Evolutionary conservation across 2,329 filamentous ascomycete species (phyloP).

Genomic region (Teratosphaeria epicoccoides): DNA sequence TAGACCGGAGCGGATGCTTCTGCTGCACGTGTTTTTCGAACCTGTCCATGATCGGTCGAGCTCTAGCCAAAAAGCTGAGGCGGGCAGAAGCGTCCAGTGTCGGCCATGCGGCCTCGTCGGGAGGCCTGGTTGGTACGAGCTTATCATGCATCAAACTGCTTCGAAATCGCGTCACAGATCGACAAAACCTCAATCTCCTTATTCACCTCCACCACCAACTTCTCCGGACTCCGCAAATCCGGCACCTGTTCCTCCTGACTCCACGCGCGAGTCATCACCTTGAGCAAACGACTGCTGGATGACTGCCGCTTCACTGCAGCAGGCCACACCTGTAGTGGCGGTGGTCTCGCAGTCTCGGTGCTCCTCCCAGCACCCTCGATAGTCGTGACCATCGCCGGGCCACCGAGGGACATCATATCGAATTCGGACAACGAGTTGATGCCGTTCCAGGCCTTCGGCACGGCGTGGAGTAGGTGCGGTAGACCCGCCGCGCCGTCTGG

Average conservation of each 20-base stretch:
- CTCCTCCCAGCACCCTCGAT: neutral
- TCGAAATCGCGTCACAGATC: neutral
- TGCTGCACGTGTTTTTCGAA: too few relatives aligned
- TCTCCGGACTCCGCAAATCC: neutral
- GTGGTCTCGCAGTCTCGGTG: neutral
- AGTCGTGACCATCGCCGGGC: neutral
- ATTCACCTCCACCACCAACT: neutral
- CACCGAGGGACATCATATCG: neutral
- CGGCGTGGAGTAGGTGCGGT: neutral
- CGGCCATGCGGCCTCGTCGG: too few relatives aligned
- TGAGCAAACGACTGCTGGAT: neutral
- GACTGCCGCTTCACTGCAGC: neutral
- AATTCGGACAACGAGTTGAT: neutral
- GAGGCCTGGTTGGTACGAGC: neutral
- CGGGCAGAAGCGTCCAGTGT: too few relatives aligned
- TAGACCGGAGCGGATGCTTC: too few relatives aligned
- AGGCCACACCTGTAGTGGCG: neutral
- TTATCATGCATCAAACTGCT: neutral
- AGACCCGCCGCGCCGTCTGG: neutral
- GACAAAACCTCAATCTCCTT: neutral
- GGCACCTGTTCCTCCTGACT: neutral
- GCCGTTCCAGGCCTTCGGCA: neutral
- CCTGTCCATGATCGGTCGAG: too few relatives aligned
- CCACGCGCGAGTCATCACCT: neutral
- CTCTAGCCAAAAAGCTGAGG: too few relatives aligned